A percentile compares a stretch with the other conserved stretches of the same genome.
Evolutionary conservation across 2,329 filamentous ascomycete genomes (phyloP).

Genomic region (Talaromyces verruculosus): DNA sequence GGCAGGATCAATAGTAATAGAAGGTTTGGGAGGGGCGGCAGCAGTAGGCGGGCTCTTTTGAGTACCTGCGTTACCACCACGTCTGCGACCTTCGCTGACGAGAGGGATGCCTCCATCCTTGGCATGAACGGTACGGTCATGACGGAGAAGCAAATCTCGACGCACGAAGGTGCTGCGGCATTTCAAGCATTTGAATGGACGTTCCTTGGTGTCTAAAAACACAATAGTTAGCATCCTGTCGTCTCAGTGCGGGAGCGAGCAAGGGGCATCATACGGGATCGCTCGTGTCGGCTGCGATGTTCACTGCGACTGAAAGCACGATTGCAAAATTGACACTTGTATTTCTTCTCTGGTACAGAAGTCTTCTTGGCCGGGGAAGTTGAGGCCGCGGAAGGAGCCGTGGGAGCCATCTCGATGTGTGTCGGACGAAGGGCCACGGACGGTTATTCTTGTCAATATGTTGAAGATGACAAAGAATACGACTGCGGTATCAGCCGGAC

Average conservation of each 20-base stretch:
- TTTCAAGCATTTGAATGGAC: slow-evolving; percentile 98
- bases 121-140: slow-evolving; percentile 97
- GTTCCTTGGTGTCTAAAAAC: slow-evolving; percentile 86
- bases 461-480: slow-evolving; percentile 27
- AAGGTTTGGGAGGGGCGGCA: slow-evolving; percentile 69
- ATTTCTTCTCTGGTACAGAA: slow-evolving; percentile 88
- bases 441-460: slow-evolving; percentile 31
- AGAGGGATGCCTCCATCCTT: slow-evolving; percentile 95
- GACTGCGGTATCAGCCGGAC: slow-evolving; percentile 41
- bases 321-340: slow-evolving; percentile 99
- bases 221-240: background rate
- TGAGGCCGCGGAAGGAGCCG: slow-evolving; percentile 63
- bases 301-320: slow-evolving; percentile 96
- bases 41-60: slow-evolving; percentile 37
- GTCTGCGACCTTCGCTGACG: slow-evolving; percentile 88
- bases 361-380: slow-evolving; percentile 78
- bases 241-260: background rate
- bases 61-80: slow-evolving; percentile 40
- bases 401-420: slow-evolving; percentile 41
- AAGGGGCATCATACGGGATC: slow-evolving; percentile 77
- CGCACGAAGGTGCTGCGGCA: slow-evolving; percentile 98
- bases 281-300: slow-evolving; percentile 93
- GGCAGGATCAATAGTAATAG: slow-evolving; percentile 78
- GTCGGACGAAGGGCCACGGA: slow-evolving; percentile 22
- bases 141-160: slow-evolving; percentile 90